Base-by-base conservation (phyloP, 805 yeast genomes). In the Teunomyces gatunensis region DNA sequence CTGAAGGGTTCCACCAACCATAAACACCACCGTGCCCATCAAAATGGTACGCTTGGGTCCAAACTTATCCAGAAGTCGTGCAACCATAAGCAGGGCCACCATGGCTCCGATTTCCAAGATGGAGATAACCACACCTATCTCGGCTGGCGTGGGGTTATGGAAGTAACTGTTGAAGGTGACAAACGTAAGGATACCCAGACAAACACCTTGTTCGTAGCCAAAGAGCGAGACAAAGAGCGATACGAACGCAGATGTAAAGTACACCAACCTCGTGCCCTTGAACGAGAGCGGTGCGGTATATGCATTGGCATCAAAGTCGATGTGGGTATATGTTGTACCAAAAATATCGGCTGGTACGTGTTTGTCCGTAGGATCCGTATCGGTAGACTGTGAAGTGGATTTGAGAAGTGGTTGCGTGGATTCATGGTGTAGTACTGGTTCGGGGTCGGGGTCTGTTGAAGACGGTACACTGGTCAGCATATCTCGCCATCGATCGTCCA, bases 31-130 rank as follows among this genome's bases (percentile, higher is more conserved):
- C 1, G 96, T 87, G 4, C 97, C 97, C 46, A 83, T 75, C 47
- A 90, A 67, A 39, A 92, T 89, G 2, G 96, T 85, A 40, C 82
- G 71, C 34, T 94, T 77, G 45, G 96, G 77, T 7, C 97, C 97
- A 51, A 86, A 75, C 49, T 71, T 75, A 61, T 91, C 97, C 37
- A 91, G 87, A 12, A 89, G 67, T 47, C 81, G 72, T 1, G 96
- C 94, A 2, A 89, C 89, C 43, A 80, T 61, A n/a, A 91, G 69
- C 3, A 96, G 87, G 3, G 92, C 83, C 0, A 87, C 66, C 62
- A 89, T 71, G 0, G 97, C 96, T 37, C 97, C 97, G 27, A 90
- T 77, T 66, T 90, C 97, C 46, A 90, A 72, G 47, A 90, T 85
- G 12, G 96, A 90, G 10, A 90, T 94, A 78, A 90, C 85, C 2